A percentile compares a stretch with the other conserved stretches of the same genome.
Evolutionary conservation across 192 early-diverging fungal genomes (phyloP).

Genomic region (Gamsiella multidivaricata): DNA sequence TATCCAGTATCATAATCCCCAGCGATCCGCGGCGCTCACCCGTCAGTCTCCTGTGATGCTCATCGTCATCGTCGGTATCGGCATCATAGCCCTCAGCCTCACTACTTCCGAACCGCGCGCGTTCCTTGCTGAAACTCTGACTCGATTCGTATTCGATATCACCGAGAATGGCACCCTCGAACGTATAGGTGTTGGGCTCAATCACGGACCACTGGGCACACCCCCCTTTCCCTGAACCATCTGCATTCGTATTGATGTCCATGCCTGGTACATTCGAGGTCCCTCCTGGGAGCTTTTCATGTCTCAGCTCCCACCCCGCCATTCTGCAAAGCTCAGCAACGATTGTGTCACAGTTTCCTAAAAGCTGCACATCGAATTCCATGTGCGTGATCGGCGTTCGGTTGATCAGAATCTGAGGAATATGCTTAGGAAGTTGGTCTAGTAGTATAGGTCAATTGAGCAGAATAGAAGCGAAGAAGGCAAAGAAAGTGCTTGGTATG

Average conservation of each 20-base stretch:
- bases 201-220: constrained; percentile 35
- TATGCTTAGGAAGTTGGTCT: constrained; percentile 78
- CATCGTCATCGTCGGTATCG: constrained; percentile 21
- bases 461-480: no score
- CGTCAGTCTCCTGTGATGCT: not conserved
- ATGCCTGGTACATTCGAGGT: constrained; percentile 35
- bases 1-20: constrained; percentile 7
- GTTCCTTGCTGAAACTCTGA: constrained; percentile 16
- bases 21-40: not conserved
- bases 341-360: constrained; percentile 89
- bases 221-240: constrained; percentile 30
- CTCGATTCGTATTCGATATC: constrained; percentile 46
- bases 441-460: constrained; percentile 1
- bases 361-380: constrained; percentile 89
- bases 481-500: no score
- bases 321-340: constrained; percentile 78
- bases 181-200: constrained; percentile 57
- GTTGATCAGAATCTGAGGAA: constrained; percentile 95
- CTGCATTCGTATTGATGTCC: constrained; percentile 26
- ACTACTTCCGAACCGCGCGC: constrained; percentile 1
- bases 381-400: constrained; percentile 86
- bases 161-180: constrained; percentile 58
- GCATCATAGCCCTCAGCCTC: constrained; percentile 7
- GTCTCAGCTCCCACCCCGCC: constrained; percentile 81
- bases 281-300: constrained; percentile 72